Evolutionary conservation across 805 yeast genomes (phyloP), one percentile per base, ranked within the genome.

Genomic region (Martiniozyma abietophila): DNA sequence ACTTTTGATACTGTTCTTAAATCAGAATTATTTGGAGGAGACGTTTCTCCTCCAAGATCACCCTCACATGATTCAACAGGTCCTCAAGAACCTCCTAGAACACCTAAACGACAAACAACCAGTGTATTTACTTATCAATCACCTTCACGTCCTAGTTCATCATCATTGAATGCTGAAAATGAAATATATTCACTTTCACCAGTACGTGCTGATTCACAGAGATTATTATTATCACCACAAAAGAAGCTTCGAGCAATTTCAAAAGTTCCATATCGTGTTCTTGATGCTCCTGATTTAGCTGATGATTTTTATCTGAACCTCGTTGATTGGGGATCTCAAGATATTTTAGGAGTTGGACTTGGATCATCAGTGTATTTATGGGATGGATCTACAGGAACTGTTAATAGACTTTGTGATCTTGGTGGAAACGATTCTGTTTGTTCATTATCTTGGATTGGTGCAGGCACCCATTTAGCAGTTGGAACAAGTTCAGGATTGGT

Each of bases 291-390:
- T 0, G 95, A 85, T 31, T 63, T 92, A 16, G 85, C 85, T 5
- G 97, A 92, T 54, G 97, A 89, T 53, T 89, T 88, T 51, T 89
- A 89, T 53, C 67, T 86, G 32, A 92, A 92, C 48, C 65, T 92
- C 37, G 81, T 92, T 1, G 97, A 92, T 53, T 89, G 98, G 98
- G 95, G 96, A 0, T 72, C 84, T 18, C 84, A 79, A 38, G 94
- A 89, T 55, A 62, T 82, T 22, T 61, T 92, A 26, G 95, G 89
- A 2, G 97, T 92, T 6, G 97, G 96, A 0, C 63, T 92, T 28
- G 94, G 92, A 0, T 76, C 83, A 31, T 70, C 82, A 30, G 96
- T 88, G 1, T 92, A 92, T 51, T 60, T 89, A 10, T 88, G 97
- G 84, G 86, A 86, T 53, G 94, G 94, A 1, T 64, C 76, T 8